phyloP scores from a whole-genome alignment of 1,139 yeast species.

The Debaryomyces fabryi region DNA sequence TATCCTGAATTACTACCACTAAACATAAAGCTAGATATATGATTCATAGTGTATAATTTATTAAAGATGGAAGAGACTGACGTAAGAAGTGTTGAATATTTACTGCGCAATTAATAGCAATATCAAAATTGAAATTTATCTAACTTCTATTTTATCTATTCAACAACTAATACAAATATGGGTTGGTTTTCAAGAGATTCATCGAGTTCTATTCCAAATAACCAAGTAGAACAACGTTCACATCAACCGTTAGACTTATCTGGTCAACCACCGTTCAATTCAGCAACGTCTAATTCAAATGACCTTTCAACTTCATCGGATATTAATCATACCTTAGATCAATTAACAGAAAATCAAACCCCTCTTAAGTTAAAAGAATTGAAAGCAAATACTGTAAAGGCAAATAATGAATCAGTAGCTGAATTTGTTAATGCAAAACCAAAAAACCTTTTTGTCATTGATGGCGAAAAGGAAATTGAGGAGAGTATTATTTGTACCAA shows the following conservation, averaged over 20 bases:
- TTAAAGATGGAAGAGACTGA: neutral
- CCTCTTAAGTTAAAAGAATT: slow-evolving; percentile 19
- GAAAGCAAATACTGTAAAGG: slow-evolving; percentile 12
- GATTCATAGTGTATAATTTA: neutral
- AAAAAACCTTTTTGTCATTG: slow-evolving; percentile 42
- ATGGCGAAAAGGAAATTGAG: slow-evolving; percentile 43
- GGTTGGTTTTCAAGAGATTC: slow-evolving; percentile 27
- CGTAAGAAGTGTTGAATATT: neutral
- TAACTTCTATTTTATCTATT: neutral
- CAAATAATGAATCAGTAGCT: slow-evolving; percentile 20
- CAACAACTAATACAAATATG: slow-evolving; percentile 18
- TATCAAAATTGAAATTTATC: neutral
- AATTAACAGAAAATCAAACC: slow-evolving; percentile 26
- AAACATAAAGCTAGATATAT: neutral
- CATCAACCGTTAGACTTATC: slow-evolving; percentile 30
- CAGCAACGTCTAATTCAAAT: slow-evolving; percentile 13
- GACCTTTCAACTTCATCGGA: slow-evolving; percentile 26
- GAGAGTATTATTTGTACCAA: slow-evolving; percentile 49
- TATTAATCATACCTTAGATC: slow-evolving; percentile 41
- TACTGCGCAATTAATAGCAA: slow-evolving; percentile 8
- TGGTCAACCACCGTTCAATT: neutral
- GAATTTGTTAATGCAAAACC: slow-evolving; percentile 31
- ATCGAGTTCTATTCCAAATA: slow-evolving; percentile 8
- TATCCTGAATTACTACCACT: neutral
- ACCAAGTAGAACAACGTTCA: slow-evolving; percentile 39